Evolutionary conservation across 2,329 filamentous ascomycete species (phyloP).

Genomic region (Venturiaceae sp.): DNA sequence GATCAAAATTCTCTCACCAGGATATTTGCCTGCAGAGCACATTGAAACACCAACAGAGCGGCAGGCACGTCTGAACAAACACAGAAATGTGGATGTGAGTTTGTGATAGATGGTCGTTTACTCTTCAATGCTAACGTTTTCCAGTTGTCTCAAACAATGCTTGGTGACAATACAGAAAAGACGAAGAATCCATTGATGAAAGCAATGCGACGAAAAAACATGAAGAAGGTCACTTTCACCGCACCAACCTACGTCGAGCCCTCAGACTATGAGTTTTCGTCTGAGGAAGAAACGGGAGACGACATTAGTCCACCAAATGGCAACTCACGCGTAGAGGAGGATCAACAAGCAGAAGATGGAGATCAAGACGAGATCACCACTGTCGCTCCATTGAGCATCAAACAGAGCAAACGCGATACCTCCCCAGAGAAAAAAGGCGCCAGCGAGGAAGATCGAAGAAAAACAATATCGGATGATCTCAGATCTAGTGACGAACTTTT

Average conservation of each 20-base stretch:
- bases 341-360: conserved; percentile 1
- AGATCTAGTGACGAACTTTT: conserved; percentile 55
- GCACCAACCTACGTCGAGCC: conserved; percentile 82
- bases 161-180: conserved; percentile 66
- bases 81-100: conserved; percentile 91
- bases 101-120: not conserved
- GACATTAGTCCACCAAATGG: conserved; percentile 17
- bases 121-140: not conserved
- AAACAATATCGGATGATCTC: conserved; percentile 27
- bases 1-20: conserved; percentile 35
- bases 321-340: not conserved
- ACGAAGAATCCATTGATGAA: conserved; percentile 75
- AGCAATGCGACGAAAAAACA: conserved; percentile 69
- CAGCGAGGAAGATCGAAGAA: conserved; percentile 1
- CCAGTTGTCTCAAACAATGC: conserved; percentile 60
- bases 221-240: conserved; percentile 80
- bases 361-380: conserved; percentile 13
- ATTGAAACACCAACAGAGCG: conserved; percentile 97
- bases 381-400: conserved; percentile 27
- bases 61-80: conserved; percentile 88
- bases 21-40: conserved; percentile 92
- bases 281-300: conserved; percentile 58
- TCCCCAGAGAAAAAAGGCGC: conserved; percentile 16
- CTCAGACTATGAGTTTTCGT: conserved; percentile 77
- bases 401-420: conserved; percentile 17